These are phyloP conservation scores for Epithele typhae DNA, from an alignment of 768 basidiomycete species.

Conservation along the genomic window DNA sequence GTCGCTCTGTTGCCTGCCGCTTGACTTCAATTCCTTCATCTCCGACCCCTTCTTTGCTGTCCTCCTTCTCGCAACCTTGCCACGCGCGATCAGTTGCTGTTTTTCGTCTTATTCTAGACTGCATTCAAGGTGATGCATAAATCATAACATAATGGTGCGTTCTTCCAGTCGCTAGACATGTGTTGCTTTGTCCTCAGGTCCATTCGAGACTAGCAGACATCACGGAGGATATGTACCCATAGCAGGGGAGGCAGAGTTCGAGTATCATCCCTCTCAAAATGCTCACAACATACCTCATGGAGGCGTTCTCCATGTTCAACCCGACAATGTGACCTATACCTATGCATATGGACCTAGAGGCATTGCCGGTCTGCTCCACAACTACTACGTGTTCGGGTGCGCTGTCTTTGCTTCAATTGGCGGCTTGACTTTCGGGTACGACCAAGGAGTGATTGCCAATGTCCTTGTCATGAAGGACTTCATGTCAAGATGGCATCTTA, in stretches of 20 bases:
- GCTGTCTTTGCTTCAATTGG: constrained; percentile 76
- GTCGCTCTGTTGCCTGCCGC: too few species aligned
- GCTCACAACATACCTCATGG: constrained; percentile 6
- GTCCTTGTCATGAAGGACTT: constrained; percentile 83
- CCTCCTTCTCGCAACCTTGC: too few species aligned
- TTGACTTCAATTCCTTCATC: too few species aligned
- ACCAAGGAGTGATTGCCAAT: constrained; percentile 85
- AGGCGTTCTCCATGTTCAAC: constrained; percentile 16
- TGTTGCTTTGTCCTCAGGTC: not conserved
- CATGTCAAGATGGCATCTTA: constrained; percentile 59
- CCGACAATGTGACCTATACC: constrained; percentile 37
- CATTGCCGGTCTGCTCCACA: constrained; percentile 56
- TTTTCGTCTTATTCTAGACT: too few species aligned
- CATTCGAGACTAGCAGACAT: not conserved
- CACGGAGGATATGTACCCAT: constrained; percentile 6
- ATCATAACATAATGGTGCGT: constrained; percentile 5
- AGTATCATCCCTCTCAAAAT: too few species aligned
- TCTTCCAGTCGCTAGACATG: not conserved
- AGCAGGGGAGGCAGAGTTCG: not conserved
- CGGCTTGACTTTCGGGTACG: constrained; percentile 77
- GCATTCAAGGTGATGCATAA: too few species aligned
- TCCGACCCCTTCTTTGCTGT: too few species aligned
- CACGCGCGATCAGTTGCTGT: too few species aligned
- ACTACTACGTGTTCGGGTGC: constrained; percentile 61
- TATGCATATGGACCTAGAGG: constrained; percentile 76